Evolutionary conservation across 768 basidiomycete species (phyloP).

Genomic region (Gymnopilus junonius): DNA sequence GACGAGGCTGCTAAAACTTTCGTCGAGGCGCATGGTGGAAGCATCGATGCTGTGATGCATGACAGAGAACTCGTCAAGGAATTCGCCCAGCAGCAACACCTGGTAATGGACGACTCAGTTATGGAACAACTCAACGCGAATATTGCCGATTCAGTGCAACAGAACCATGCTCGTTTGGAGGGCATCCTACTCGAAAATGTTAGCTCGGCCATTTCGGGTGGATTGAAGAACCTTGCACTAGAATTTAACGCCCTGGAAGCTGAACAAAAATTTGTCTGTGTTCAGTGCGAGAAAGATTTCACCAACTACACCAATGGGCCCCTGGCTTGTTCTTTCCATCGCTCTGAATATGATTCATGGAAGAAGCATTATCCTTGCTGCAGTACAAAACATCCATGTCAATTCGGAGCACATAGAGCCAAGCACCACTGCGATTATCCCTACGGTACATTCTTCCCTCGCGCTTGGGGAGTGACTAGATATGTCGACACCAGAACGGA

Average conservation of each 20-base stretch:
- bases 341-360: constrained; percentile 38
- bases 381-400: constrained; percentile 37
- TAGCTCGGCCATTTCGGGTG: constrained; percentile 37
- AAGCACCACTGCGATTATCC: constrained; percentile 47
- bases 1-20: constrained; percentile 40
- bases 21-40: constrained; percentile 38
- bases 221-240: constrained; percentile 39
- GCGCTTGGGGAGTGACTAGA: constrained; percentile 30
- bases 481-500: constrained; percentile 37
- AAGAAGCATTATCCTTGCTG: constrained; percentile 39
- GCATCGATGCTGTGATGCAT: constrained; percentile 36
- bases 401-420: constrained; percentile 37
- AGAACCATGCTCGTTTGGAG: constrained; percentile 36
- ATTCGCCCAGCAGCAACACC: constrained; percentile 39
- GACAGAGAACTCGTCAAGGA: constrained; percentile 40
- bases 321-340: constrained; percentile 43
- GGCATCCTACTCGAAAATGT: constrained; percentile 36
- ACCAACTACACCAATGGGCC: constrained; percentile 39
- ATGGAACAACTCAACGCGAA: constrained; percentile 43
- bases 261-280: constrained; percentile 42
- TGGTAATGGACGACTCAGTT: constrained; percentile 40
- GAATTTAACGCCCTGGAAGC: constrained; percentile 37
- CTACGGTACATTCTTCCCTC: constrained; percentile 40
- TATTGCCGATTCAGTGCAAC: constrained; percentile 36
- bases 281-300: constrained; percentile 43